Base-by-base conservation (phyloP, 2,329 filamentous ascomycete species). In the Dactylellina parvicollis region DNA sequence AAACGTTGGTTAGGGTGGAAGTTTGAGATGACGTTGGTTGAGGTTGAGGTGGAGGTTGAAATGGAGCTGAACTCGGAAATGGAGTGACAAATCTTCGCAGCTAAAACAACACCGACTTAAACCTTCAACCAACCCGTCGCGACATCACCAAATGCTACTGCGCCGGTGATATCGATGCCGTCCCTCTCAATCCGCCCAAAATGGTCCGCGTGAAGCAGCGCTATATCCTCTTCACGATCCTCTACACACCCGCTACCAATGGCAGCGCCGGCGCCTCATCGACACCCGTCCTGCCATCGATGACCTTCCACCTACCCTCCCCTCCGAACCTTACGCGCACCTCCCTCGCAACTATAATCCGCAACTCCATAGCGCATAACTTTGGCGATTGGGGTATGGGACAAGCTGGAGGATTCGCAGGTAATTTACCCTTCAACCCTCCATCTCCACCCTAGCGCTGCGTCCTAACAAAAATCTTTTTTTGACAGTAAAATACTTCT, bases 201-300 rank as follows among this genome's bases (percentile, higher is more conserved):
- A 97, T 99, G 95, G 95, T 99, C 72, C 92, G 95, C 79, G 87
- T 98, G 77, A 99, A 99, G 82, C 90, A 96, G 81, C 89, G 95
- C 78, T 99, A 99, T 81, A 86, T 99, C 16, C 88, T 98, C n/a
- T 87, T 98, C 75, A 92, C 96, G 80, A 92, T 98, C 76, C 85
- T 98, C 49, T 97, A 97, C 78, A 92, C 93, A 0, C 85, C 88
- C 4, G 83, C 86, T 1, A 60, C 76, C 1, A 22, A 36, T 24
- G 49, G 49, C 30, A 32, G 62, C 10, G 75, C 83, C 8, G 75
- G 78, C 8, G 78, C 77, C 72, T 9, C 40, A 61, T 49, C 47
- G 60, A n/a, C 71, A 77, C 72, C 66, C 54, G 85, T 78, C 80
- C 90, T 79, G 80, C 87, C 82, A 47, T 84, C 90, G 67, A 82